Conservation (phyloP, 257 asterid species). For the Solanum rostratum region DNA sequence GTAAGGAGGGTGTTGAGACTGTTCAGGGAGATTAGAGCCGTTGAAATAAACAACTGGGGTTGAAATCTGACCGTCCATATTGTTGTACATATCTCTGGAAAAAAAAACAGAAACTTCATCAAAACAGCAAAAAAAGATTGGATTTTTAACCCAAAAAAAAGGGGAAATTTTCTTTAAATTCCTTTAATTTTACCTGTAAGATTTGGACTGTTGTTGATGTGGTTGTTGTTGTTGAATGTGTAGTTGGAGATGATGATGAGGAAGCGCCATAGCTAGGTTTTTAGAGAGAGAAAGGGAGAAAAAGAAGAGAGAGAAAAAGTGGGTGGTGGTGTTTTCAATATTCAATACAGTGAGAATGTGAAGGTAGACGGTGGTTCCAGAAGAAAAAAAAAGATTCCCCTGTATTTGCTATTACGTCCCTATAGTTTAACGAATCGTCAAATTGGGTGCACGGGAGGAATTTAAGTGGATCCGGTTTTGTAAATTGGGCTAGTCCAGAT, state of each 20-base stretch:
- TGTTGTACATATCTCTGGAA: conserved; percentile 50
- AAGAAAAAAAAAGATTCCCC: conserved; percentile 5
- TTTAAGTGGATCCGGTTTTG: background rate
- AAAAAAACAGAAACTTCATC: background rate
- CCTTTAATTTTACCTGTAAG: conserved; percentile 38
- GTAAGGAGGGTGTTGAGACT: conserved; percentile 72
- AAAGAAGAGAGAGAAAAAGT: background rate
- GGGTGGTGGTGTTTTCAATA: conserved; percentile 1
- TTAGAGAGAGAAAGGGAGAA: conserved; percentile 7
- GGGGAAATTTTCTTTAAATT: background rate
- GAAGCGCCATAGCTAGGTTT: conserved; percentile 51
- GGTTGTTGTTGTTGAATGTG: conserved; percentile 24
- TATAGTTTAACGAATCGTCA: conserved; percentile 2
- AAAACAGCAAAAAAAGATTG: background rate
- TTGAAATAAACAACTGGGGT: conserved; percentile 56
- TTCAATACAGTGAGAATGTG: background rate
- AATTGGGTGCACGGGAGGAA: background rate
- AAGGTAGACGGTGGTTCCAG: conserved; percentile 12
- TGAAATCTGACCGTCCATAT: conserved; percentile 74
- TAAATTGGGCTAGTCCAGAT: background rate
- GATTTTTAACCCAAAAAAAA: background rate
- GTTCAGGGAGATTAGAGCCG: conserved; percentile 62
- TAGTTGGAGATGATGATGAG: conserved; percentile 51
- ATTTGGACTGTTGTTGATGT: conserved; percentile 17
- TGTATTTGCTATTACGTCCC: conserved; percentile 25